Evolutionary conservation across 306 rosid species (phyloP), one percentile per base, ranked within the genome.

Genomic region (Arachis hypogaea): DNA sequence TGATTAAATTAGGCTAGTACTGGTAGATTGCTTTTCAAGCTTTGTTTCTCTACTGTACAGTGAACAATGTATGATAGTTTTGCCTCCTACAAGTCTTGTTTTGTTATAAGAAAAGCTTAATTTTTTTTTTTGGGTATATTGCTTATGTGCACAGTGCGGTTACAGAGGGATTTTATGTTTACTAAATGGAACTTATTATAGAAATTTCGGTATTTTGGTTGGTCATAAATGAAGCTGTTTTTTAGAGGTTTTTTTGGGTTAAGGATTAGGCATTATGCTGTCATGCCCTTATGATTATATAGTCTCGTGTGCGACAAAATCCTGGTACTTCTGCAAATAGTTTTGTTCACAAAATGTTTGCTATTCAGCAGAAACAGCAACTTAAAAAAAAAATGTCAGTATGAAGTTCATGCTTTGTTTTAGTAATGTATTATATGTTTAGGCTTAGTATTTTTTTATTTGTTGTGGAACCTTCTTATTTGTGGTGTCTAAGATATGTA

Each of bases 1-100:
- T 45, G 67, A 55, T 74, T 64, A 12, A 47, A 77, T 73, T 58
- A 74, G 71, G 61, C 16, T 66, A 11, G 47, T 45, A 30, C 71
- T 41, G 84, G 40, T 63, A 28, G 55, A 62, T 67, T 50, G n/a
- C 22, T 9, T 30, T 42, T 50, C 47, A 18, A 10, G 11, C 55
- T 57, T 62, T 52, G 36, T 68, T 42, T 62, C 7, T 67, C 11
- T 12, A 42, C 46, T 66, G 18, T 4, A 57, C 42, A 50, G 43
- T 61, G 57, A 64, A 59, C 66, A 14, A 11, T 50, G 8, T 45
- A 2, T 45, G 56, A 40, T 9, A 6, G 12, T 74, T 58, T 61
- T 36, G 33, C 11, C 30, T 51, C 64, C 70, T 69, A 6, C 18
- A 38, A 78, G 56, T 36, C 14, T 79, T 14, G 59, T 33, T 33